Conservation (phyloP, 2,329 filamentous ascomycete genomes). For the Cladobotryum mycophilum region DNA sequence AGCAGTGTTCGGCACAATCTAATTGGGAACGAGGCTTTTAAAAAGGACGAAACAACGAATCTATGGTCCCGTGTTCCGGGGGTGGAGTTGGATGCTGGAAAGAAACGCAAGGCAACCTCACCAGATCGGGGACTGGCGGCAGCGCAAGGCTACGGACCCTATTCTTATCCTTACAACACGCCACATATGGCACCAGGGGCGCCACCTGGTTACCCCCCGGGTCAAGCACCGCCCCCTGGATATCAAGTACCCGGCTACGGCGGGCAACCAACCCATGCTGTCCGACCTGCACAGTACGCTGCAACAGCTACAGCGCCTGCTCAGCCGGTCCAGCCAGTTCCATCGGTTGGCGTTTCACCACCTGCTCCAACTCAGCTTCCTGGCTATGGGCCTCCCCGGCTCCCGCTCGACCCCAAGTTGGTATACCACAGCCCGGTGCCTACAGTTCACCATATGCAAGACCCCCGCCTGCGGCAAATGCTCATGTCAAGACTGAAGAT, state of each 20-base stretch:
- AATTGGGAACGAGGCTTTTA: conserved; percentile 56
- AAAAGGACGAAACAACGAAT: conserved; percentile 50
- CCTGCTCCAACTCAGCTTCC: conserved; percentile 29
- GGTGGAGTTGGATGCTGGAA: conserved; percentile 53
- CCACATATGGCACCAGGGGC: conserved; percentile 29
- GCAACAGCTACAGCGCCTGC: conserved; percentile 22
- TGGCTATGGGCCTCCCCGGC: conserved; percentile 31
- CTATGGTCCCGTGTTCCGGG: conserved; percentile 53
- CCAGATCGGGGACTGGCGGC: conserved; percentile 42
- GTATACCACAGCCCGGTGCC: conserved; percentile 24
- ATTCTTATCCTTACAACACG: conserved; percentile 29
- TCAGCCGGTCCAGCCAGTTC: conserved; percentile 19
- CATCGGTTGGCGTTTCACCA: conserved; percentile 21
- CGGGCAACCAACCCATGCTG: conserved; percentile 23
- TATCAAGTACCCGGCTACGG: conserved; percentile 31
- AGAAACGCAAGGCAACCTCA: conserved; percentile 51
- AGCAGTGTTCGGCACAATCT: conserved; percentile 59
- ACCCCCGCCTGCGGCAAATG: conserved; percentile 24
- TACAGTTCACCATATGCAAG: conserved; percentile 34
- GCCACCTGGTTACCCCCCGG: conserved; percentile 26
- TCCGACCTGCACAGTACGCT: conserved; percentile 26
- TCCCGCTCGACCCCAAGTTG: conserved; percentile 28
- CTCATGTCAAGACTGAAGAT: conserved; percentile 25
- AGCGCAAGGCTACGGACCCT: conserved; percentile 32
- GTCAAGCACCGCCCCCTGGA: conserved; percentile 26